These are phyloP conservation scores for Diaporthe citri DNA, from an alignment of 2,329 filamentous ascomycete genomes.

Conservation along the genomic window DNA sequence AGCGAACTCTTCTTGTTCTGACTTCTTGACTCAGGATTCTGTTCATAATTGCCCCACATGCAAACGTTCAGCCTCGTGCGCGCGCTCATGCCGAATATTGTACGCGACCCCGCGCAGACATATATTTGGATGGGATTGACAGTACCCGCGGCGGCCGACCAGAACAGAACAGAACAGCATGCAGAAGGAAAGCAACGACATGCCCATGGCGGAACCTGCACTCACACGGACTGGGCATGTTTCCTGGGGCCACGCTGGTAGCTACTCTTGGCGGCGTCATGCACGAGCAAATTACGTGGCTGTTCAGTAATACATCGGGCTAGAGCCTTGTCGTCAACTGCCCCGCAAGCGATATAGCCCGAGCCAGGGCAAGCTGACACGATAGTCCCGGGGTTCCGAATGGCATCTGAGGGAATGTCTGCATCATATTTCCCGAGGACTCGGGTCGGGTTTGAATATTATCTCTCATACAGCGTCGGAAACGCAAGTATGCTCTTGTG, in stretches of 20 bases:
- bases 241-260: not conserved
- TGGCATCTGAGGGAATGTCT: not conserved
- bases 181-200: too few relatives aligned
- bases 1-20: too few relatives aligned
- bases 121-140: not conserved
- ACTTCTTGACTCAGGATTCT: not conserved
- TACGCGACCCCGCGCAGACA: not conserved
- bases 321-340: not conserved
- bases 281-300: not conserved
- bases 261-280: not conserved
- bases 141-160: not conserved
- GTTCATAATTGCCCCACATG: not conserved
- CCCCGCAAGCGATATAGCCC: not conserved
- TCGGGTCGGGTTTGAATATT: not conserved
- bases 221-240: too few relatives aligned
- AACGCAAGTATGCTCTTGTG: not conserved
- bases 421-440: not conserved
- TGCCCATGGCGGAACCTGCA: too few relatives aligned
- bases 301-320: not conserved
- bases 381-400: not conserved
- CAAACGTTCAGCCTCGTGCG: not conserved
- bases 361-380: not conserved
- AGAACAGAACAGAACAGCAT: not conserved
- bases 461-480: not conserved
- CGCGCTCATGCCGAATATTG: not conserved